Percentiles rank a stretch among this genome's conserved stretches.
Conservation (phyloP, 2,329 filamentous ascomycete genomes). For the Cryphonectria japonica region DNA sequence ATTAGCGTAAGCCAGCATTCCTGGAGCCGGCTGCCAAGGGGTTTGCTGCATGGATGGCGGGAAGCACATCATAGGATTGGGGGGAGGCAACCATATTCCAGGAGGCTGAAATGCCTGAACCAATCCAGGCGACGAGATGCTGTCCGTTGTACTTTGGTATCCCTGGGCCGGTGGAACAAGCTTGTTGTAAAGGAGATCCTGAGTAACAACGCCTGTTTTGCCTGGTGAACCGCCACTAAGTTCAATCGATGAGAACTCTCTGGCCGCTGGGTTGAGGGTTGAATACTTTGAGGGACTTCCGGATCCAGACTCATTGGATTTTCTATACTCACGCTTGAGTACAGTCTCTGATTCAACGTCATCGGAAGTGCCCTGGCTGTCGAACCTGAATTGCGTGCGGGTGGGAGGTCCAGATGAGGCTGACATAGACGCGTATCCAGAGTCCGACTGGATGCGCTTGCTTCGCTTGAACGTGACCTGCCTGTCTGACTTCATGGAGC, state of each 20-base stretch:
- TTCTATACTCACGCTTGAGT: neutral
- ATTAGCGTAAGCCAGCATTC: neutral
- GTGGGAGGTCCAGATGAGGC: slow-evolving; percentile 10
- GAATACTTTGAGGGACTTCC: slow-evolving; percentile 18
- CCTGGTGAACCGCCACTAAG: neutral
- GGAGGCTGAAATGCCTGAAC: neutral
- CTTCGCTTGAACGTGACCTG: neutral
- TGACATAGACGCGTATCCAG: slow-evolving; percentile 23
- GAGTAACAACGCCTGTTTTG: neutral
- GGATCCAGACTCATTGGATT: slow-evolving; percentile 7
- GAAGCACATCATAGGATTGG: neutral
- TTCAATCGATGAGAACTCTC: slow-evolving; percentile 18
- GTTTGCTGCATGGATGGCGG: neutral
- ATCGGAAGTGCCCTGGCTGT: neutral
- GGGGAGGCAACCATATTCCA: slow-evolving; percentile 1
- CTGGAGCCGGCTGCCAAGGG: neutral
- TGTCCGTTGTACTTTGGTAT: neutral
- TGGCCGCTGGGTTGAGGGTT: slow-evolving; percentile 26
- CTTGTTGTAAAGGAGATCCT: neutral
- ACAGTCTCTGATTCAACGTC: neutral
- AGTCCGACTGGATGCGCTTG: slow-evolving; percentile 13
- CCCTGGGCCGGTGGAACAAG: neutral
- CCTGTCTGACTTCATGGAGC: neutral
- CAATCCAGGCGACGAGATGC: neutral
- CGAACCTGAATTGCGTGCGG: slow-evolving; percentile 14